phyloP scores from a whole-genome alignment of 495 filamentous ascomycete genomes.

The Patellaria atrata region DNA sequence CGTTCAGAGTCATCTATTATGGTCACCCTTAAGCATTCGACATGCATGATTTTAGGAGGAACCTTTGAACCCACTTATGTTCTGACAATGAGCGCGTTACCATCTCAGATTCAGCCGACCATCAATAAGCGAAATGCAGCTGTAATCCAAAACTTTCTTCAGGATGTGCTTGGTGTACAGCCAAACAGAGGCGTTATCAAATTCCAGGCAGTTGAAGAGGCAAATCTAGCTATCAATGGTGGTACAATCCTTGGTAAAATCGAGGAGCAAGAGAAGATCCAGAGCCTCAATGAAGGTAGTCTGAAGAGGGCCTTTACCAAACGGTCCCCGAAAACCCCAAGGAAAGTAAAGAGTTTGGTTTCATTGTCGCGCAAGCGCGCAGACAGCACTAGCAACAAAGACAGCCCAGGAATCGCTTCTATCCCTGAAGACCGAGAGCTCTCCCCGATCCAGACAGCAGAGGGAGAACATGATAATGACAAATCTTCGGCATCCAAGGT shows the following conservation, averaged over 20 bases:
- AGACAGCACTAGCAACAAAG: too few relatives aligned
- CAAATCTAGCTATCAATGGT: slow-evolving; percentile 55
- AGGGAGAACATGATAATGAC: too few relatives aligned
- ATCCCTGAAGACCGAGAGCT: too few relatives aligned
- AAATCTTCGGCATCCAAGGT: too few relatives aligned
- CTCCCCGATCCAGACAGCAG: too few relatives aligned
- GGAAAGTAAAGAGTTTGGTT: background rate
- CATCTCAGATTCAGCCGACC: slow-evolving; percentile 50
- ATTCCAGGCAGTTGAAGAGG: slow-evolving; percentile 53
- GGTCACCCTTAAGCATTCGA: slow-evolving; percentile 57
- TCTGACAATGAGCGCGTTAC: slow-evolving; percentile 60
- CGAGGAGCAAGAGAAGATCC: slow-evolving; percentile 38
- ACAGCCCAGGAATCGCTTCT: too few relatives aligned
- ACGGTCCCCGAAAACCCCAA: slow-evolving; percentile 7
- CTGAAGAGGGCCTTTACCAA: slow-evolving; percentile 15
- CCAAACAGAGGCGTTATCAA: slow-evolving; percentile 51
- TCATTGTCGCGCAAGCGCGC: too few relatives aligned
- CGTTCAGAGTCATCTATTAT: slow-evolving; percentile 55
- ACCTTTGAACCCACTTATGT: slow-evolving; percentile 67
- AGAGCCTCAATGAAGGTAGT: slow-evolving; percentile 24
- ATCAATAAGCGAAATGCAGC: slow-evolving; percentile 72
- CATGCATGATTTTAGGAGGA: slow-evolving; percentile 59
- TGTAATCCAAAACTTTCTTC: slow-evolving; percentile 56
- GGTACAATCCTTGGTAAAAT: slow-evolving; percentile 55
- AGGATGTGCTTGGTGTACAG: slow-evolving; percentile 49